Base-by-base conservation (phyloP, 169 alveolate species). In the Plasmodium coatneyi region DNA sequence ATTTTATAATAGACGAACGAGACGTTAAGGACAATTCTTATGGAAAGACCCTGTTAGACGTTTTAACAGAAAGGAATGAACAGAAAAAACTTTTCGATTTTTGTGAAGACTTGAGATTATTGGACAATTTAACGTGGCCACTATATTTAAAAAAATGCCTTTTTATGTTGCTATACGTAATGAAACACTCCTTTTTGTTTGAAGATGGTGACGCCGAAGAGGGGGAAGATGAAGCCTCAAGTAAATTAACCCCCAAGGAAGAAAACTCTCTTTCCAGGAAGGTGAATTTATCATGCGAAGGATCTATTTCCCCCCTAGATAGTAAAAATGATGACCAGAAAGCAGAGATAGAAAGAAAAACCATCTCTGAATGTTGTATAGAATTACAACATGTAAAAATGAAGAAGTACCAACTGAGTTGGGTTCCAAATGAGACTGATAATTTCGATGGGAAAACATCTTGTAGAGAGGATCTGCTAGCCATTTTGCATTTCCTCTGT, bases 141-240 rank as follows among this genome's bases (percentile, higher is more conserved):
- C 9, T 81, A 14, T 54, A 54, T 32, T 81, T 81, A 56, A 81
- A 81, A 56, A 81, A 81, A 56, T 81, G 70, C 39, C 36, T 81
- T 32, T 81, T 81, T 14, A 81, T 81, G 25, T 54, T 81, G 36
- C 34, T 54, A 3, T 81, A 81, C 41, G 39, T 41, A 9, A 81
- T 81, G 80, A 81, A 32, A 0, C 90, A 81, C 70, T 81, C 80
- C 22, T 52, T 81, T 4, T 1, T 52, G 2, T 25, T 54, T 81
- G 56, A 81, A 3, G 4, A 5, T 81, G 39, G 36, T n/a, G 30
- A 80, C 7, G 78, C 6, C 2, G 34, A 43, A 19, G 22, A 80
- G 3, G 16, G 6, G 71, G 25, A 80, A 28, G 19, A 46, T 0
- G 19, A 46, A 0, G 4, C n/a, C 56, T 46, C 56, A 10, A 46